Base-by-base conservation (phyloP, 1,284 basidiomycete genomes). In the Microstroma glucosiphilum region DNA sequence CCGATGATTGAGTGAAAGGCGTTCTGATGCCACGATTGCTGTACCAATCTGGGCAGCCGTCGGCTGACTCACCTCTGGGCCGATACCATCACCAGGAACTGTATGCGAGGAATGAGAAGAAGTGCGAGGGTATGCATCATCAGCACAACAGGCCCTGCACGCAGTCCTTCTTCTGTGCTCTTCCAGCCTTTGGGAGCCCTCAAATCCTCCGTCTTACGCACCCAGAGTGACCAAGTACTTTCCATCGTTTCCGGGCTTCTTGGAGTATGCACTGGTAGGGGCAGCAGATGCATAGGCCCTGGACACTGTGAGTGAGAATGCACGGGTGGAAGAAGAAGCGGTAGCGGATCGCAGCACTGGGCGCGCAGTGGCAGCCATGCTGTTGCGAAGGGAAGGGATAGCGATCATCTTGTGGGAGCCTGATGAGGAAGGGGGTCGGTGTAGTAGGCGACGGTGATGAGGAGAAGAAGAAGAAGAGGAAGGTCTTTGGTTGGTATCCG, bases 1-100 rank as follows among this genome's bases (percentile, higher is more conserved):
- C 30, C 30, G 30, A 9, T 9, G 30, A 37, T 3, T 37, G 30
- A 37, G 30, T 37, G 30, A 37, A 4, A 3, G 30, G 30, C 9
- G 30, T 4, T 37, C 30, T 37, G 3, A 37, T 37, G 9, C 4
- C 9, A 9, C 30, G 4, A 3, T 37, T 37, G 30, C 30, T 37
- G 30, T 37, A 37, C 30, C 30, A 37, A 37, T 37, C 30, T 9
- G 30, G 9, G 30, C 30, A 37, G 4, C 4, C 30, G 3, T 37
- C 30, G 9, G 30, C 30, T 37, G 90, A 68, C 93, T 92, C 80
- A 99, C 92, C 83, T 98, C 96, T 78, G 87, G 86, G 73, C 96
- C 96, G 79, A 98, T 89, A 85, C 61, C 62, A 56, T 72, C 65
- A 74, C 67, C 70, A 63, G 65, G 70, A 56, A 71, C 69, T 51